phyloP scores from a whole-genome alignment of 257 asterid genomes.

The Gentiana macrophylla region DNA sequence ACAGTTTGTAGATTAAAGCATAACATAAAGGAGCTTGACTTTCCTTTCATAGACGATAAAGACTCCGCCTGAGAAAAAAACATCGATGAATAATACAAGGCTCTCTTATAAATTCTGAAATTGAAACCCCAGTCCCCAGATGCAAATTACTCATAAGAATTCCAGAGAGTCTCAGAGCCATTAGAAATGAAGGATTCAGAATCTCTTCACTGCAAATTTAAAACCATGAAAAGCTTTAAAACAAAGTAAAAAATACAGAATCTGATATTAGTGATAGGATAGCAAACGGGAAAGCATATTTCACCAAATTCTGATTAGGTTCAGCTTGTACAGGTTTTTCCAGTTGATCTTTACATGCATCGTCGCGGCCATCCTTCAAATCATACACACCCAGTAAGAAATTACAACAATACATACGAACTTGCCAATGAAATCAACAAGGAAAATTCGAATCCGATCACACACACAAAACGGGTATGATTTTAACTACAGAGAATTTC shows the following conservation, averaged over 20 bases:
- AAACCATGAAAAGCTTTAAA: not conserved
- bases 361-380: slow-evolving; percentile 97
- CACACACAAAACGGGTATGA: not conserved
- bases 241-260: not conserved
- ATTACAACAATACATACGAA: no score
- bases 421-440: not conserved
- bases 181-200: slow-evolving; percentile 79
- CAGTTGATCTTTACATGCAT: slow-evolving; percentile 70
- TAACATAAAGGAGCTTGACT: slow-evolving; percentile 84
- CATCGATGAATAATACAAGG: not conserved
- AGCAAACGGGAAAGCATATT: not conserved
- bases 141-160: slow-evolving; percentile 75
- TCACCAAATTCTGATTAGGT: slow-evolving; percentile 73
- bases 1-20: not conserved
- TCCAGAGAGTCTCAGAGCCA: slow-evolving; percentile 96
- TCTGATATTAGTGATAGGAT: not conserved
- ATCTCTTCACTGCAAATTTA: slow-evolving; percentile 56
- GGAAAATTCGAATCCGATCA: not conserved
- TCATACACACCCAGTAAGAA: not conserved
- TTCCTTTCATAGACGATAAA: slow-evolving; percentile 87
- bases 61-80: slow-evolving; percentile 59
- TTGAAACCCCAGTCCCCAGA: not conserved
- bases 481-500: no score
- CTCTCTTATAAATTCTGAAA: not conserved
- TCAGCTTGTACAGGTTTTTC: slow-evolving; percentile 58